Base-by-base conservation (phyloP, 1,284 basidiomycete genomes). In the Ganoderma lucidum region DNA sequence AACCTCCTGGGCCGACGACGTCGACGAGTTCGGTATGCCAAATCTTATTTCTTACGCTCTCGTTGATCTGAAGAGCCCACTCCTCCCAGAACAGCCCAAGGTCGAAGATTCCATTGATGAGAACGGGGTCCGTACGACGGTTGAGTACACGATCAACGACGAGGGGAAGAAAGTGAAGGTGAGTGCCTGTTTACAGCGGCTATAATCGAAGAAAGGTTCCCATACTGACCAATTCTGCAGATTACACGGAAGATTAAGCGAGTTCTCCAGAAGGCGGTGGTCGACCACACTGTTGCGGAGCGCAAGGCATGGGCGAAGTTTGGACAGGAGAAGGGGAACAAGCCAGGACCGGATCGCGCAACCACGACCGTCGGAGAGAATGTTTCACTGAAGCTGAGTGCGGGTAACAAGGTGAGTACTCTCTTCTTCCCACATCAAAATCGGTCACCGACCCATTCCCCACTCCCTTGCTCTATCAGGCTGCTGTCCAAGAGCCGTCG, bases 281-380 rank as follows among this genome's bases (percentile, higher is more conserved):
- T 99, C 48, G 95, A 97, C 74, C 96, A 97, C 78, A 87, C 89
- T 28, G 96, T 98, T 8, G 98, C 98, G 0, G 96, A 97, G 81
- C 89, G 97, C 62, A 94, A 98, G 82, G 90, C 89, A 71, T 98
- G 96, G 96, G 79, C 90, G 44, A 99, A 99, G 83, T 99, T 99
- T 79, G 97, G 97, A 3, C 86, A 89, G 75, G 98, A 99, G 83
- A 93, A 91, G 81, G 95, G 95, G 55, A 95, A 91, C 78, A 89
- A 93, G 63, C 82, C 94, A 6, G 98, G 98, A 6, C 97, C 97
- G 12, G 95, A 99, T 84, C 87, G 92, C 56, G 94, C 96, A 30
- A 99, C 98, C 4, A 99, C 98, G 3, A 98, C 97, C 1, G 93
- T 99, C 53, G 97, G 95, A 66, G 98, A 99, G 84, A 94, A 93